Conservation (phyloP, 78 protist species). For the Blattamonas nauphoetae region DNA sequence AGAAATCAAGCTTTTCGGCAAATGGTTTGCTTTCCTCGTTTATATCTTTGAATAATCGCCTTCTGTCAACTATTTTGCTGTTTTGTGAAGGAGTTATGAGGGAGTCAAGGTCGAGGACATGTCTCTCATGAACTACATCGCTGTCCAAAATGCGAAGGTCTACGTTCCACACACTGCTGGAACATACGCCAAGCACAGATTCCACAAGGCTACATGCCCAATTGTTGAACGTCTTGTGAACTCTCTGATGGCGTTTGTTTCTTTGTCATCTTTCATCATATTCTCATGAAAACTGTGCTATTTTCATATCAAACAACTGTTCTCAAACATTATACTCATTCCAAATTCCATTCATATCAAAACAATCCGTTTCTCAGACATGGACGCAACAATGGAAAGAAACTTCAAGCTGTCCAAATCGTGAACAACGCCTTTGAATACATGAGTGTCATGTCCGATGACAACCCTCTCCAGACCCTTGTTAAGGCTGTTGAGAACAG, state of each 20-base stretch:
- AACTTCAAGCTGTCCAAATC: slow-evolving; percentile 93
- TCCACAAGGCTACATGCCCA: slow-evolving; percentile 99
- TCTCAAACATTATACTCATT: neutral
- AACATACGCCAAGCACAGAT: slow-evolving; percentile 84
- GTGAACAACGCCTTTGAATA: slow-evolving; percentile 96
- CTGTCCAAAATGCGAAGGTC: slow-evolving; percentile 57
- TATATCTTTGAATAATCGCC: neutral
- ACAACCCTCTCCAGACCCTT: slow-evolving; percentile 85
- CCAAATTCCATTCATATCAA: slow-evolving; percentile 5
- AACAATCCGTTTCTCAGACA: slow-evolving; percentile 23
- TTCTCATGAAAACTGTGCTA: neutral
- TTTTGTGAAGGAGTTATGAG: slow-evolving; percentile 35
- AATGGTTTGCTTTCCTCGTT: slow-evolving; percentile 15
- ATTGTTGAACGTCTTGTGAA: slow-evolving; percentile 88
- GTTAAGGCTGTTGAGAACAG: slow-evolving; percentile 84
- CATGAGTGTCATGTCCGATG: slow-evolving; percentile 91
- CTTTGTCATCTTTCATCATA: neutral
- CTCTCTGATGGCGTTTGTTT: slow-evolving; percentile 28
- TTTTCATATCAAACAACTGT: neutral
- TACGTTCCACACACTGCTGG: slow-evolving; percentile 99
- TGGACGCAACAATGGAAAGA: slow-evolving; percentile 99
- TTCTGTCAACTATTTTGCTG: neutral
- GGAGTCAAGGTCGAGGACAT: slow-evolving; percentile 60
- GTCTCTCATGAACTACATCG: slow-evolving; percentile 81
- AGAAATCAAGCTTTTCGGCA: slow-evolving; percentile 30